Conservation (phyloP, 768 basidiomycete genomes). For the Mycena albidolilacea region DNA sequence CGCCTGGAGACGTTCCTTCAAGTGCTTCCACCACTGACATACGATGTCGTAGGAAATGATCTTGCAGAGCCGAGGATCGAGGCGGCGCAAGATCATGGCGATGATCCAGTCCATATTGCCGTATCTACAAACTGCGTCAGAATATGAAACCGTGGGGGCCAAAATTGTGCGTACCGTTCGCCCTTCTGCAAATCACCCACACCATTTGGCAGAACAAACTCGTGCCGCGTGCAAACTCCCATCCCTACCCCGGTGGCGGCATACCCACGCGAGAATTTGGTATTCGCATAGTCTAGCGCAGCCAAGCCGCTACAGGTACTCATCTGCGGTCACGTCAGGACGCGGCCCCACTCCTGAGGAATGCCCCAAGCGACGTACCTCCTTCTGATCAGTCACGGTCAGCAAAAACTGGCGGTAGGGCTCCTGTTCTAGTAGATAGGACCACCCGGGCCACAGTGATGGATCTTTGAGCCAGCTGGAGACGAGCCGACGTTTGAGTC, state of each 20-base stretch:
- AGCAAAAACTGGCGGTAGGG: neutral
- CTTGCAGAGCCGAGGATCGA: neutral
- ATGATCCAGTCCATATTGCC: neutral
- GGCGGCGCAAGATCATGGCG: neutral
- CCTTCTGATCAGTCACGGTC: neutral
- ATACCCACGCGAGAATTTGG: too few relatives aligned
- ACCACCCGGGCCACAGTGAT: neutral
- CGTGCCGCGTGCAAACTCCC: too few relatives aligned
- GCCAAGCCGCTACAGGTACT: too few relatives aligned
- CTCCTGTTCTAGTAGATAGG: neutral
- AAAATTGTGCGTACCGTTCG: neutral
- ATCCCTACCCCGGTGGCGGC: too few relatives aligned
- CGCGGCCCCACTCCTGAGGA: too few relatives aligned
- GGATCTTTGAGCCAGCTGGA: neutral
- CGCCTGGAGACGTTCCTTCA: neutral
- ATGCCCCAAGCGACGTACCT: neutral
- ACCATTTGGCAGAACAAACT: neutral
- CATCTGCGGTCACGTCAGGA: too few relatives aligned
- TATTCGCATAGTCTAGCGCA: too few relatives aligned
- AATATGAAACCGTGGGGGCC: neutral
- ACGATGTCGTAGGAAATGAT: neutral
- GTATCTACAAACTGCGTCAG: neutral
- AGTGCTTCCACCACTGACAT: neutral
- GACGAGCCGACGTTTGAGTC: neutral
- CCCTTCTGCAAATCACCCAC: neutral